Conservation (phyloP, 2,329 filamentous ascomycete genomes). For the Elsinoe ampelina region DNA sequence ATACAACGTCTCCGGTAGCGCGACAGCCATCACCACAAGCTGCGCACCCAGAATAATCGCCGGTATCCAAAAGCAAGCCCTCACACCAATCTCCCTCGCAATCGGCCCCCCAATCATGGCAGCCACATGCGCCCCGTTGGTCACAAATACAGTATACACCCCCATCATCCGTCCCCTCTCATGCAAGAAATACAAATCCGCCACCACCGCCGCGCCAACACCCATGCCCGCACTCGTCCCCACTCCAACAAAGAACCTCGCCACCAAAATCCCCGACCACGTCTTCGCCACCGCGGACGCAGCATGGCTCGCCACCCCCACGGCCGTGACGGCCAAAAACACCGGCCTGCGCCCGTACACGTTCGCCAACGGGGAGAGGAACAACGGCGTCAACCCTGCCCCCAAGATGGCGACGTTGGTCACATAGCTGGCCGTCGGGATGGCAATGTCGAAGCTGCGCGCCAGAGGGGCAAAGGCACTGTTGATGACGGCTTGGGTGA, state of each 20-base stretch:
- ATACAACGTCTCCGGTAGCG: conserved; percentile 24
- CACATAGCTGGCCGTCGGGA: conserved; percentile 14
- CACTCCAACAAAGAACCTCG: conserved; percentile 17
- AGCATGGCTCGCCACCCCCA: conserved; percentile 23
- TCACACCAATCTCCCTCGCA: conserved; percentile 20
- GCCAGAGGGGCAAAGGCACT: conserved; percentile 13
- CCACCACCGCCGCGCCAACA: conserved; percentile 16
- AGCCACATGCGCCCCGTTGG: conserved; percentile 22
- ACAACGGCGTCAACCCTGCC: conserved; percentile 27
- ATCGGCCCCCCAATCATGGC: conserved; percentile 20
- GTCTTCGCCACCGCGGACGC: conserved; percentile 13
- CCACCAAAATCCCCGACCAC: conserved; percentile 15
- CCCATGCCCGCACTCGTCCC: conserved; percentile 16
- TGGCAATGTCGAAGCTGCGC: conserved; percentile 12
- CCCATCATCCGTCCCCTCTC: conserved; percentile 18
- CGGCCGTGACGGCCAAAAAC: conserved; percentile 25
- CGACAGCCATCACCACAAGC: conserved; percentile 20
- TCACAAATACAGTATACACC: conserved; percentile 26
- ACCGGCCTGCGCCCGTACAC: conserved; percentile 29
- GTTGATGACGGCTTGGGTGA: conserved; percentile 15
- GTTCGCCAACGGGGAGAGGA: conserved; percentile 27
- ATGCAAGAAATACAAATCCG: conserved; percentile 19
- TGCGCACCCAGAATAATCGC: conserved; percentile 21
- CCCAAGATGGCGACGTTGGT: conserved; percentile 29
- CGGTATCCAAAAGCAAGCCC: conserved; percentile 21